Base-by-base conservation (phyloP, 2,329 filamentous ascomycete species). In the Fusarium caatingaense region DNA sequence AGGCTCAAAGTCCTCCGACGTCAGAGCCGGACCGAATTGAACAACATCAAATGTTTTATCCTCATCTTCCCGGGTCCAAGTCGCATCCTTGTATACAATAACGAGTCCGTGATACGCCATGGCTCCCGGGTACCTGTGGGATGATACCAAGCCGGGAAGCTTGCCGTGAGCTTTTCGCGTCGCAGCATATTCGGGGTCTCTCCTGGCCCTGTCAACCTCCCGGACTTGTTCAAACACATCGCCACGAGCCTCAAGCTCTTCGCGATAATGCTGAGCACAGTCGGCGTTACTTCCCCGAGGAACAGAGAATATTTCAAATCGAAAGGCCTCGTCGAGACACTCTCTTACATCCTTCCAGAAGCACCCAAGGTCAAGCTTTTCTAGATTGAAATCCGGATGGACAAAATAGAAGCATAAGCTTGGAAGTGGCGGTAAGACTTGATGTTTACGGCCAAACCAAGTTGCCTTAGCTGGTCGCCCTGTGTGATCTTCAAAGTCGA, bases 201-300 rank as follows among this genome's bases (percentile, higher is more conserved):
- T 28, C 4, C 12, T 5, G 11, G 27, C 27, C 27, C 5, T 28
- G 0, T 28, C 27, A 28, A 28, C 27, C 27, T 28, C 13, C 6
- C 9, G 21, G 18, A 34, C 27, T 3, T 58, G 28, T 21, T 34
- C 7, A 5, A n/a, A 27, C 2, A 44, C 28, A 6, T 44, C 28
- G 3, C 37, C 48, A 1, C 37, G 28, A 37, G 37, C 28, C 37
- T 55, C 40, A 0, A 55, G n/a, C 28, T 55, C 56, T 11, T 58
- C 10, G 1, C 37, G 37, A n/a, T 58, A 58, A 21, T 55, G 28
- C 2, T 55, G 28, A n/a, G 48, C 56, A 34, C 48, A 59, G 8
- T 45, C 28, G n/a, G 18, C 20, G 8, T 59, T 3, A 11, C 13
- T 53, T 1, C 20, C 37, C 7, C 48, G 15, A n/a, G 40, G 37